phyloP scores from a whole-genome alignment of 1,284 basidiomycete species.

The Pseudozyma sp. region DNA sequence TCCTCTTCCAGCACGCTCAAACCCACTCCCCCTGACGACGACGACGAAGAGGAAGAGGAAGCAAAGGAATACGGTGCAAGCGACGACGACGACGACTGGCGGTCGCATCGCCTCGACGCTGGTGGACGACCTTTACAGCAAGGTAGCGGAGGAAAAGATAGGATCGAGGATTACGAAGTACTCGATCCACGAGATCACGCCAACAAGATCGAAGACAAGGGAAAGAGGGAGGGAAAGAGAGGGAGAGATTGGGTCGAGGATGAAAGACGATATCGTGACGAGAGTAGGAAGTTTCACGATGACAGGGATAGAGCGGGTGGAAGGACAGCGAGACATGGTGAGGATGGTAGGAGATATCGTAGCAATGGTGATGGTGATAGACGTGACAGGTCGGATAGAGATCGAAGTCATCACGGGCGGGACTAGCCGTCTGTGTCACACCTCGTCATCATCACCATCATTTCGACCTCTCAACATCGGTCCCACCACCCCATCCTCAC shows the following conservation, averaged over 20 bases:
- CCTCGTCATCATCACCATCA: too few species aligned
- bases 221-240: slow-evolving; percentile 20
- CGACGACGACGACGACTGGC: slow-evolving; percentile 54
- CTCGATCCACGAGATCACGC: slow-evolving; percentile 43
- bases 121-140: slow-evolving; percentile 37
- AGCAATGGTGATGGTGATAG: too few species aligned
- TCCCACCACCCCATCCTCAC: neutral
- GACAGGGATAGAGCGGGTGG: too few species aligned
- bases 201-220: neutral
- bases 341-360: too few species aligned
- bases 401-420: neutral
- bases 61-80: slow-evolving; percentile 59
- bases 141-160: slow-evolving; percentile 12
- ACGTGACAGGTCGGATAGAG: neutral
- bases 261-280: slow-evolving; percentile 3
- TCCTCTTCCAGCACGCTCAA: neutral
- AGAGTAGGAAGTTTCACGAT: neutral
- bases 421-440: too few species aligned
- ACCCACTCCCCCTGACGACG: slow-evolving; percentile 1
- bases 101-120: slow-evolving; percentile 42
- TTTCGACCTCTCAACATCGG: too few species aligned
- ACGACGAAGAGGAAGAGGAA: slow-evolving; percentile 34
- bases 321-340: too few species aligned
- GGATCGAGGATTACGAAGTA: slow-evolving; percentile 56
- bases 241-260: slow-evolving; percentile 54